phyloP scores from a whole-genome alignment of 1,139 yeast species.

The Candida sp. region DNA sequence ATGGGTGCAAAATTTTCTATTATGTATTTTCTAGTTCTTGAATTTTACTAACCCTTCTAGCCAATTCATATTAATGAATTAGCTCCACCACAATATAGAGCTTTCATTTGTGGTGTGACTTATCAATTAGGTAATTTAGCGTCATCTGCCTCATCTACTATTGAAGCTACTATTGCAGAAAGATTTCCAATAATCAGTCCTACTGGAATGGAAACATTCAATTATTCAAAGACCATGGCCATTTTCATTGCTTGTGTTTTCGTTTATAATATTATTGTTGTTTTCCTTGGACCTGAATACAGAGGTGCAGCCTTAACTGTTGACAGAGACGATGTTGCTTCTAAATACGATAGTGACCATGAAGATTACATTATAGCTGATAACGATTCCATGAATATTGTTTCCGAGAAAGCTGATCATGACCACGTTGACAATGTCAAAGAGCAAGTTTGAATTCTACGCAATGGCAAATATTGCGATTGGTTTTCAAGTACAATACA shows the following conservation, averaged over 20 bases:
- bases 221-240: slow-evolving; percentile 62
- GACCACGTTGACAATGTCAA: neutral
- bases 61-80: slow-evolving; percentile 78
- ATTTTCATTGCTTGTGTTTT: slow-evolving; percentile 80
- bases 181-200: slow-evolving; percentile 43
- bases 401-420: neutral
- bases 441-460: neutral
- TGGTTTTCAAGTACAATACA: neutral
- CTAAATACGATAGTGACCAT: slow-evolving; percentile 9
- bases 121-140: slow-evolving; percentile 85
- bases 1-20: no score
- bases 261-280: slow-evolving; percentile 54
- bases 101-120: slow-evolving; percentile 71
- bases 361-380: slow-evolving; percentile 9
- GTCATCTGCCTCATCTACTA: slow-evolving; percentile 80
- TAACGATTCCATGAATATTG: neutral
- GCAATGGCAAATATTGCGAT: neutral
- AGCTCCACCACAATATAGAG: slow-evolving; percentile 71
- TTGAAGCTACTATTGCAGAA: slow-evolving; percentile 73
- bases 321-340: slow-evolving; percentile 19
- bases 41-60: no score
- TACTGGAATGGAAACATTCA: slow-evolving; percentile 14
- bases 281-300: slow-evolving; percentile 74
- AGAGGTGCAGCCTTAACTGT: slow-evolving; percentile 36
- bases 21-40: no score